Evolutionary conservation across 768 basidiomycete species (phyloP).

Genomic region (Mycena leptocephala): DNA sequence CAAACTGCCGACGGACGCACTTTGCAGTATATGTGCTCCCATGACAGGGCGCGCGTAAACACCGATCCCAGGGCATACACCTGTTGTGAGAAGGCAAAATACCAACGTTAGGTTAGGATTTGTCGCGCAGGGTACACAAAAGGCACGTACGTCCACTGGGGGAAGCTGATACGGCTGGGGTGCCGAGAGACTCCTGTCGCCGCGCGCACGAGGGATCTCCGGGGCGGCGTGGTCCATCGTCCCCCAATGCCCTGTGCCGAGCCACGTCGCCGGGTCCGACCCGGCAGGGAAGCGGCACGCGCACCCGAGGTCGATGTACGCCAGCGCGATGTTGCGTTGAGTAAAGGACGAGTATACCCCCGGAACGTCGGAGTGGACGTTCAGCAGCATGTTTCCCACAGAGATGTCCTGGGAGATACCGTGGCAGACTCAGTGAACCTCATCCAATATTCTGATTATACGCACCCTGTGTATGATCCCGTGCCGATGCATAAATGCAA

Average conservation of each 20-base stretch:
- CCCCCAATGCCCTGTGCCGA: slow-evolving; percentile 33
- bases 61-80: slow-evolving; percentile 35
- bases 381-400: slow-evolving; percentile 29
- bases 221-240: slow-evolving; percentile 33
- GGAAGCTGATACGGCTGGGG: slow-evolving; percentile 25
- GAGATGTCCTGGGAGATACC: slow-evolving; percentile 33
- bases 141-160: slow-evolving; percentile 31
- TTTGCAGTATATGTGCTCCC: slow-evolving; percentile 35
- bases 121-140: background rate
- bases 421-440: background rate
- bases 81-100: background rate
- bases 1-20: slow-evolving; percentile 9
- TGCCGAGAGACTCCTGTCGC: background rate
- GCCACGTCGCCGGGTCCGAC: slow-evolving; percentile 20
- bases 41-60: slow-evolving; percentile 26
- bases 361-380: slow-evolving; percentile 27
- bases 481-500: slow-evolving; percentile 35
- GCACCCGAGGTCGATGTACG: slow-evolving; percentile 34
- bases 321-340: slow-evolving; percentile 21
- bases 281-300: slow-evolving; percentile 24
- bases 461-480: slow-evolving; percentile 34
- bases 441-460: too few species aligned
- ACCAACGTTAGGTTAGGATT: background rate
- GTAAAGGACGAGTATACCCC: slow-evolving; percentile 32
- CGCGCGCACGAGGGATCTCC: slow-evolving; percentile 33